Conservation (phyloP, 2,329 filamentous ascomycete genomes). For the Aspergillus nomiae region DNA sequence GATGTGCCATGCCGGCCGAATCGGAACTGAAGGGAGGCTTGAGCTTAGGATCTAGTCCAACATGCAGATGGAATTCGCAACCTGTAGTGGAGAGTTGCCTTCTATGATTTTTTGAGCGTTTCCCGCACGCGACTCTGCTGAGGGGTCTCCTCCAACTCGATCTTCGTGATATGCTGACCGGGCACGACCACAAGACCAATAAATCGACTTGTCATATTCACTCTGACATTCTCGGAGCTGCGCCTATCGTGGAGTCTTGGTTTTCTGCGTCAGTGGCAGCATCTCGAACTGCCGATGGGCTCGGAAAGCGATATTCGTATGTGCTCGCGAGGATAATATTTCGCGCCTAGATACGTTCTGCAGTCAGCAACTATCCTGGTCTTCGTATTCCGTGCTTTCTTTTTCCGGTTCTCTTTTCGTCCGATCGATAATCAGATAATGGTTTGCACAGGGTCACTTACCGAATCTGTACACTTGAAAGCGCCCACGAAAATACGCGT, state of each 20-base stretch:
- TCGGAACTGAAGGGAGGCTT: background rate
- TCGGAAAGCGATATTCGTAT: constrained; percentile 84
- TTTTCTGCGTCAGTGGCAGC: constrained; percentile 38
- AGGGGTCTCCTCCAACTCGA: constrained; percentile 74
- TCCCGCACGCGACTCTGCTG: constrained; percentile 25
- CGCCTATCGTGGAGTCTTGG: constrained; percentile 20
- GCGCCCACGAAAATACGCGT: constrained; percentile 84
- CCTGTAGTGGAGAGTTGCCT: constrained; percentile 10
- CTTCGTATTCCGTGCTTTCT: constrained; percentile 11
- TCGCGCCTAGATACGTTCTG: constrained; percentile 61
- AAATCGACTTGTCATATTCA: constrained; percentile 81
- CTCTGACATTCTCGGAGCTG: constrained; percentile 47
- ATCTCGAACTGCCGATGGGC: constrained; percentile 50
- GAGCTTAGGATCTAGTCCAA: constrained; percentile 3
- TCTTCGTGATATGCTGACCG: constrained; percentile 79
- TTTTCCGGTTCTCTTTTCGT: constrained; percentile 1
- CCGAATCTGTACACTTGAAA: constrained; percentile 93
- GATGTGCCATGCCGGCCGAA: constrained; percentile 1
- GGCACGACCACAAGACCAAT: constrained; percentile 89
- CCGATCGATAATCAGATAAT: constrained; percentile 12
- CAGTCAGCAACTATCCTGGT: constrained; percentile 17
- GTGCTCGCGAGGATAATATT: constrained; percentile 86
- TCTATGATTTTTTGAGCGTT: constrained; percentile 18
- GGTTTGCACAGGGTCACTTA: constrained; percentile 46
- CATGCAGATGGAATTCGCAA: background rate